phyloP scores from a whole-genome alignment of 2,329 filamentous ascomycete genomes.

The Fusarium torreyae region DNA sequence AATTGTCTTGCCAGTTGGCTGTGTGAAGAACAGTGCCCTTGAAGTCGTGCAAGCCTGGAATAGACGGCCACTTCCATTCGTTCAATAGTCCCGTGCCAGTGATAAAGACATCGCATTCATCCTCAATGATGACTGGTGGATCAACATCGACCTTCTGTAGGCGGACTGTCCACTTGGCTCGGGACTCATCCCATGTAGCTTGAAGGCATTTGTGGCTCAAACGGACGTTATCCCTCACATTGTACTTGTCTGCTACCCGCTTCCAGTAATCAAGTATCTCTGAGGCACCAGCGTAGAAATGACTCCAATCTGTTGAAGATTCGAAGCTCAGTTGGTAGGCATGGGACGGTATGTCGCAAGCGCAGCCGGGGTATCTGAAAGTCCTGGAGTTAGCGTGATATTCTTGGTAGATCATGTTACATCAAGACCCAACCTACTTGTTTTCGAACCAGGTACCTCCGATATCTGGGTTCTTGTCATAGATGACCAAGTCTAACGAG shows the following conservation, averaged over 20 bases:
- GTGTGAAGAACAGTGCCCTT: conserved; percentile 54
- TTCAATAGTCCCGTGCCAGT: conserved; percentile 39
- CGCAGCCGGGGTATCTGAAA: conserved; percentile 17
- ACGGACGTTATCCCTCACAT: conserved; percentile 32
- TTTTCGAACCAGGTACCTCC: conserved; percentile 28
- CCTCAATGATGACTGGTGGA: background rate
- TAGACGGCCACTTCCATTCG: conserved; percentile 60
- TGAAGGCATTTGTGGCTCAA: conserved; percentile 29
- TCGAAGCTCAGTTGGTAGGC: conserved; percentile 27
- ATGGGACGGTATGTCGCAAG: conserved; percentile 31
- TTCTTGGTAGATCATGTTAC: background rate
- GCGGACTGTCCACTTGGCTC: conserved; percentile 17
- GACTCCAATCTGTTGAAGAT: conserved; percentile 16
- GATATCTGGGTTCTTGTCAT: conserved; percentile 28
- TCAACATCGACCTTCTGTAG: conserved; percentile 3
- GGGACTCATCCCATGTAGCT: conserved; percentile 17
- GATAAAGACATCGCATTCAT: conserved; percentile 43
- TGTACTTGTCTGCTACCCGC: conserved; percentile 35
- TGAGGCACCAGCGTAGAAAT: conserved; percentile 19
- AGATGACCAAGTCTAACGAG: conserved; percentile 16
- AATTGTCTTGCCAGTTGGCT: background rate
- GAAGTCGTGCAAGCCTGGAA: conserved; percentile 65
- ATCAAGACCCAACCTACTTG: background rate
- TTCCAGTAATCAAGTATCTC: conserved; percentile 46
- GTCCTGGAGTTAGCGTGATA: background rate